Conservation (phyloP, 108 stramenopile genomes). For the Conticribra weissflogii region DNA sequence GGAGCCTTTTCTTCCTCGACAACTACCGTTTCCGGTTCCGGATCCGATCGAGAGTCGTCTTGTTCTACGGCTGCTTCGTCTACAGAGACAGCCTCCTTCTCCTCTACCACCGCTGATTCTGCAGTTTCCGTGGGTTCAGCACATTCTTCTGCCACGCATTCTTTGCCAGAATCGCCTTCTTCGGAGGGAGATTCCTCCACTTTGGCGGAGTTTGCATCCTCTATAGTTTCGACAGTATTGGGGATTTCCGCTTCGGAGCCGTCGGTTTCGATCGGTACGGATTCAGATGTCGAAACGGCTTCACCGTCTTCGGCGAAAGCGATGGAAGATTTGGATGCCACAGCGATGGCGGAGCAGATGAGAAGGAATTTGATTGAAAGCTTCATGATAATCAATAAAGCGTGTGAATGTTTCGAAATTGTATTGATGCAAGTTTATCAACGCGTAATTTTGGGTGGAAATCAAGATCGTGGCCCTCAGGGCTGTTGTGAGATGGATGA, state of each 20-base stretch:
- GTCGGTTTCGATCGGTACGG: not conserved
- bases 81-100: not conserved
- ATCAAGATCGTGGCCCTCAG: no score
- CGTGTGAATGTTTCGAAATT: no score
- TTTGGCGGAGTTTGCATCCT: constrained; percentile 7
- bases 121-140: constrained; percentile 2
- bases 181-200: no score
- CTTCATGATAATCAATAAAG: constrained; percentile 25
- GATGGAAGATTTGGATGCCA: constrained; percentile 11
- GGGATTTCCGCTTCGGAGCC: not conserved
- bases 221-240: not conserved
- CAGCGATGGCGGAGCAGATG: constrained; percentile 21
- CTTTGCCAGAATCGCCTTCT: constrained; percentile 25
- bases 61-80: not conserved
- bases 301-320: constrained; percentile 14
- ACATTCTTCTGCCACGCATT: constrained; percentile 36
- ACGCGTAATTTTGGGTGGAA: no score
- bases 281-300: not conserved
- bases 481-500: no score
- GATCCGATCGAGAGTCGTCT: not conserved
- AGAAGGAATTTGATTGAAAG: constrained; percentile 19
- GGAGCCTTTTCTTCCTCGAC: constrained; percentile 5
- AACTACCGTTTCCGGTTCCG: not conserved
- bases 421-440: no score
- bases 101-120: not conserved